Conservation (phyloP, 768 basidiomycete species). For the Pleurotus djamor region DNA sequence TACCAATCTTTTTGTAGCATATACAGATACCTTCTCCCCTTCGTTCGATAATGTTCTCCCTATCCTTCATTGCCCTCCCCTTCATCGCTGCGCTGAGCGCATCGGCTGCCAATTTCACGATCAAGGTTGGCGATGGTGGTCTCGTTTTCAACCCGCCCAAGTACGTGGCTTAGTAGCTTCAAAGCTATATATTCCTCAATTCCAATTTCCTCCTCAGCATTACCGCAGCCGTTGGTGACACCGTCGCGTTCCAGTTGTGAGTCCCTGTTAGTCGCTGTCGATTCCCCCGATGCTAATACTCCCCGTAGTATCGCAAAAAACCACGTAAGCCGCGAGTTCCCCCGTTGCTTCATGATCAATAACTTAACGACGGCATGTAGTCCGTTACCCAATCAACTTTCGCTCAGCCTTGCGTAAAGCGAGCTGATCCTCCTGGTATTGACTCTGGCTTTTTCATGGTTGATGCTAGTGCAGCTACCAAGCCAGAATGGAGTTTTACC, state of each 20-base stretch:
- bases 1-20: slow-evolving; percentile 19
- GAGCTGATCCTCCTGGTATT: slow-evolving; percentile 24
- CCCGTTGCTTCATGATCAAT: background rate
- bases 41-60: slow-evolving; percentile 48
- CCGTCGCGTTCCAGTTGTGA: slow-evolving; percentile 14
- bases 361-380: slow-evolving; percentile 15
- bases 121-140: slow-evolving; percentile 40
- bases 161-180: background rate
- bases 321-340: slow-evolving; percentile 20
- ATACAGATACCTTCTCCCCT: slow-evolving; percentile 10
- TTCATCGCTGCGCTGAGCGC: slow-evolving; percentile 28
- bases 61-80: slow-evolving; percentile 37
- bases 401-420: slow-evolving; percentile 33
- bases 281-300: background rate
- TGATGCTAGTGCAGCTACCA: slow-evolving; percentile 18
- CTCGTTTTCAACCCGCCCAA: slow-evolving; percentile 9
- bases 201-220: slow-evolving; percentile 3
- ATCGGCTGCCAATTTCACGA: slow-evolving; percentile 30
- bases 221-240: slow-evolving; percentile 15
- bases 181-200: background rate
- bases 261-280: background rate
- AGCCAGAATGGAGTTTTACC: slow-evolving; percentile 36
- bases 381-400: slow-evolving; percentile 48
- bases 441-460: slow-evolving; percentile 37
- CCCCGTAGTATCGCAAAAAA: slow-evolving; percentile 22